Conservation (phyloP, 805 yeast species). For the Diddensiella santjacobensis region DNA sequence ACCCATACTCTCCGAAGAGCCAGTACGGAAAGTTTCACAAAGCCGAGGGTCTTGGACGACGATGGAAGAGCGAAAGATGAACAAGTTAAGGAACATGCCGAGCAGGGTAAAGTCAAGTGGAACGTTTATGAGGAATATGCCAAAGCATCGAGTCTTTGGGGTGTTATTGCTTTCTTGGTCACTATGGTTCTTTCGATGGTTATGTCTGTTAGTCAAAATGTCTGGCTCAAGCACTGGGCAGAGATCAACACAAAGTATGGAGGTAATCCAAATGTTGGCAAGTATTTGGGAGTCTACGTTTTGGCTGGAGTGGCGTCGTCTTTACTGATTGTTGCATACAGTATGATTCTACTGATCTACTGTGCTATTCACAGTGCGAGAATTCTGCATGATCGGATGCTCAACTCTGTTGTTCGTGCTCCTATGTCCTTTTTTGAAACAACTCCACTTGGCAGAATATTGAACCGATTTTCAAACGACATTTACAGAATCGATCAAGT, state of each 20-base stretch:
- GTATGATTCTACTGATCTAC: constrained; percentile 67
- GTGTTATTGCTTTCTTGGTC: constrained; percentile 54
- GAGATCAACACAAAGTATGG: constrained; percentile 74
- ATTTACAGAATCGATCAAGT: constrained; percentile 84
- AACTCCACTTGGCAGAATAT: constrained; percentile 88
- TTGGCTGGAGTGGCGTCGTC: constrained; percentile 70
- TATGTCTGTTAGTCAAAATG: constrained; percentile 63
- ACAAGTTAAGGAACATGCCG: constrained; percentile 63
- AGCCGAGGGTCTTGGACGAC: constrained; percentile 27
- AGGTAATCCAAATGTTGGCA: constrained; percentile 65
- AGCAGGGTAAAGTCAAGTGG: constrained; percentile 94
- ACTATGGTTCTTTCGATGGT: constrained; percentile 57
- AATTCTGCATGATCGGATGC: constrained; percentile 67
- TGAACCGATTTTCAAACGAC: constrained; percentile 89
- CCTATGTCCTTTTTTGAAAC: constrained; percentile 97
- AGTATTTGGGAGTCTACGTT: constrained; percentile 72
- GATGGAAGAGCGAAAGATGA: constrained; percentile 25
- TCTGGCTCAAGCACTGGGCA: constrained; percentile 98
- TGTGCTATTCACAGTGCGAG: constrained; percentile 83
- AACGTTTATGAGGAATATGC: constrained; percentile 78
- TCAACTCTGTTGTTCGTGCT: constrained; percentile 68
- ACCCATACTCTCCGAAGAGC: constrained; percentile 49
- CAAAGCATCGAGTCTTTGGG: constrained; percentile 72
- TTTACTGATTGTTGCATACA: constrained; percentile 56
- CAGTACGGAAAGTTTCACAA: constrained; percentile 55